Evolutionary conservation across 2,329 filamentous ascomycete species (phyloP).

Genomic region (Macrophomina tecta): DNA sequence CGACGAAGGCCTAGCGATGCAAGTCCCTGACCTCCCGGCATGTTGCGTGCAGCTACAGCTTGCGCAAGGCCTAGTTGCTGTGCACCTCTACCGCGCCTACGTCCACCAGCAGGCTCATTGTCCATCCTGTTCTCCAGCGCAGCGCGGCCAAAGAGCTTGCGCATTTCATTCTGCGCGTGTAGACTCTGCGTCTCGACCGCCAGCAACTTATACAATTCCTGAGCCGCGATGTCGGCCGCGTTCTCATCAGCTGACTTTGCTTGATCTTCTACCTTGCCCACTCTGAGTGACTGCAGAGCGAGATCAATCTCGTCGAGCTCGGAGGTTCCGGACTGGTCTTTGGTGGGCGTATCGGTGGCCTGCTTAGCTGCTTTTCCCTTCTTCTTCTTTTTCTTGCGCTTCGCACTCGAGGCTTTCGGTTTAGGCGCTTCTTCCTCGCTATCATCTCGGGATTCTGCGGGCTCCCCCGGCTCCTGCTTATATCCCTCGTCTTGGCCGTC

Average conservation of each 20-base stretch:
- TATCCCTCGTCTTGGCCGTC: constrained; percentile 45
- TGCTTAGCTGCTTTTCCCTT: constrained; percentile 52
- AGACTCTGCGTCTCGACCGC: constrained; percentile 74
- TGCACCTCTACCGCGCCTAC: constrained; percentile 62
- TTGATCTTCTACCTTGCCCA: constrained; percentile 27
- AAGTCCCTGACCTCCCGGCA: constrained; percentile 67
- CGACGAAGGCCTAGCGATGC: constrained; percentile 74
- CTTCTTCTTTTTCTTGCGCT: constrained; percentile 65
- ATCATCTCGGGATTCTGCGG: constrained; percentile 27
- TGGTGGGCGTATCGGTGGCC: constrained; percentile 36
- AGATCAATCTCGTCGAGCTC: constrained; percentile 69
- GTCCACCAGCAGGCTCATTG: constrained; percentile 57
- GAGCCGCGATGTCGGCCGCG: constrained; percentile 45
- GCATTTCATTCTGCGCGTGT: constrained; percentile 92
- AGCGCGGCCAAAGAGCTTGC: constrained; percentile 70
- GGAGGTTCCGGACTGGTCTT: constrained; percentile 51
- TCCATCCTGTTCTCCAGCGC: constrained; percentile 62
- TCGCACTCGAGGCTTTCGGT: constrained; percentile 43
- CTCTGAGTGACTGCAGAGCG: constrained; percentile 59
- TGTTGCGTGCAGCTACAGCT: constrained; percentile 61
- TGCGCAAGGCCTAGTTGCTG: constrained; percentile 65
- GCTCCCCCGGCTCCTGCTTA: constrained; percentile 35
- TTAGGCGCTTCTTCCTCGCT: constrained; percentile 34
- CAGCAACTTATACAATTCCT: constrained; percentile 61
- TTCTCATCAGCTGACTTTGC: constrained; percentile 38